These are phyloP conservation scores for Termitomyces sp. DNA, from an alignment of 768 basidiomycete genomes.

Conservation along the genomic window DNA sequence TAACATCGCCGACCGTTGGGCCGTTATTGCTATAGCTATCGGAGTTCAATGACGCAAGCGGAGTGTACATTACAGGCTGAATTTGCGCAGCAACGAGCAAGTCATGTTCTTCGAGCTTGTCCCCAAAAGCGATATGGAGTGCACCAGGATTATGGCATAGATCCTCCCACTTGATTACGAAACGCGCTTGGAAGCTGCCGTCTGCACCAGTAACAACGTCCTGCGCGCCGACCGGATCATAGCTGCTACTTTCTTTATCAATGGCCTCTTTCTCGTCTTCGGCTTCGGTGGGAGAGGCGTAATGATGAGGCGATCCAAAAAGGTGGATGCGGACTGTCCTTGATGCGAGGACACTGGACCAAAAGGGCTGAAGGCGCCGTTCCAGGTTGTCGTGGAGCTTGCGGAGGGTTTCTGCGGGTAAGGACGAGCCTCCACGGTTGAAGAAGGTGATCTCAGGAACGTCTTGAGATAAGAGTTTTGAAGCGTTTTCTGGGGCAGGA, in stretches of 20 bases:
- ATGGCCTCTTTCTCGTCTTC: conserved; percentile 22
- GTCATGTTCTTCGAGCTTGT: conserved; percentile 45
- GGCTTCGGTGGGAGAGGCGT: conserved; percentile 11
- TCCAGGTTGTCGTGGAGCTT: conserved; percentile 74
- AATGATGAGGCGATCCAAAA: conserved; percentile 37
- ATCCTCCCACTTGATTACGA: conserved; percentile 64
- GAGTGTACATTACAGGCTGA: conserved; percentile 25
- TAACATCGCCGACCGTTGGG: neutral
- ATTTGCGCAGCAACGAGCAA: conserved; percentile 51
- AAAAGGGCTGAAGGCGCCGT: conserved; percentile 71
- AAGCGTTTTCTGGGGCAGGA: neutral
- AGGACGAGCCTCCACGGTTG: conserved; percentile 10
- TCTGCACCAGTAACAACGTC: conserved; percentile 58
- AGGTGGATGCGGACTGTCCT: conserved; percentile 59
- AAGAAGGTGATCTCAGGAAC: neutral
- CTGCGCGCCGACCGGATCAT: conserved; percentile 40
- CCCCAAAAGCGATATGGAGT: conserved; percentile 52
- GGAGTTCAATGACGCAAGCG: conserved; percentile 4
- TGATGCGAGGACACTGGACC: conserved; percentile 64
- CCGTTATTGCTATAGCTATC: neutral
- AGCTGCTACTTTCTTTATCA: conserved; percentile 22
- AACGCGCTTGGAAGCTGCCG: conserved; percentile 66
- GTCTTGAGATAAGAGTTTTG: neutral
- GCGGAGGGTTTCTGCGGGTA: conserved; percentile 29
- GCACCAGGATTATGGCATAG: conserved; percentile 57